Conservation (phyloP, 1,284 basidiomycete genomes). For the Singerocomus inundabilis region DNA sequence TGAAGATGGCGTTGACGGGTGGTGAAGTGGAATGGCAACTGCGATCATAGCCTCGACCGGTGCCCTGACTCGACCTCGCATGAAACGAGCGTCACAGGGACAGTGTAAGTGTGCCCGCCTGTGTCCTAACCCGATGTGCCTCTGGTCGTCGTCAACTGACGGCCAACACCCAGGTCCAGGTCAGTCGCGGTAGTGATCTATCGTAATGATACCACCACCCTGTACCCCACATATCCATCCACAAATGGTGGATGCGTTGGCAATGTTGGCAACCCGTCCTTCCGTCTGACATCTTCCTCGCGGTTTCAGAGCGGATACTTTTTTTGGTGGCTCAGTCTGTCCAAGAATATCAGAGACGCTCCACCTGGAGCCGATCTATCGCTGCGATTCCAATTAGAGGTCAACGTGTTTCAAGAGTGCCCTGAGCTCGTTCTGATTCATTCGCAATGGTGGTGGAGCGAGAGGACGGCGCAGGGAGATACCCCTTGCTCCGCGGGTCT, state of each 20-base stretch:
- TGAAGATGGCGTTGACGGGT: conserved; percentile 37
- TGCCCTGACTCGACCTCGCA: not conserved
- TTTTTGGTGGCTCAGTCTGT: not conserved
- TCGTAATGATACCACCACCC: conserved; percentile 9
- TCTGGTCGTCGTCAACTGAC: conserved; percentile 13
- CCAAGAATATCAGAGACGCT: conserved; percentile 1
- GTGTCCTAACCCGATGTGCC: not conserved
- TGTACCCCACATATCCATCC: conserved; percentile 16
- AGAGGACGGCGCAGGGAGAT: not conserved
- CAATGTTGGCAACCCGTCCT: not conserved
- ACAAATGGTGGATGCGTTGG: conserved; percentile 3
- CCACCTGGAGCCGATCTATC: conserved; percentile 2
- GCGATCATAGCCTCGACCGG: not conserved
- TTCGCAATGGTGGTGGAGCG: not conserved
- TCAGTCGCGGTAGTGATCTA: conserved; percentile 1
- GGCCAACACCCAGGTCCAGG: conserved; percentile 10
- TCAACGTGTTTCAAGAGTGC: not conserved
- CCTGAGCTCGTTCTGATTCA: not conserved
- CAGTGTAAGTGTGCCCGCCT: conserved; percentile 6
- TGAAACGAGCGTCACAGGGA: not conserved
- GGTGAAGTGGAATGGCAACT: not conserved
- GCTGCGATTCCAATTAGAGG: conserved; percentile 1
- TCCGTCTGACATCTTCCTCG: conserved; percentile 4
- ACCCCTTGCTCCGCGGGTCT: not conserved
- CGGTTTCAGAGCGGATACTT: conserved; percentile 5